A percentile compares a stretch with the other conserved stretches of the same genome.
These are phyloP conservation scores for Actinomortierella wolfii DNA, from an alignment of 371 early-diverging fungal genomes.

Conservation along the genomic window DNA sequence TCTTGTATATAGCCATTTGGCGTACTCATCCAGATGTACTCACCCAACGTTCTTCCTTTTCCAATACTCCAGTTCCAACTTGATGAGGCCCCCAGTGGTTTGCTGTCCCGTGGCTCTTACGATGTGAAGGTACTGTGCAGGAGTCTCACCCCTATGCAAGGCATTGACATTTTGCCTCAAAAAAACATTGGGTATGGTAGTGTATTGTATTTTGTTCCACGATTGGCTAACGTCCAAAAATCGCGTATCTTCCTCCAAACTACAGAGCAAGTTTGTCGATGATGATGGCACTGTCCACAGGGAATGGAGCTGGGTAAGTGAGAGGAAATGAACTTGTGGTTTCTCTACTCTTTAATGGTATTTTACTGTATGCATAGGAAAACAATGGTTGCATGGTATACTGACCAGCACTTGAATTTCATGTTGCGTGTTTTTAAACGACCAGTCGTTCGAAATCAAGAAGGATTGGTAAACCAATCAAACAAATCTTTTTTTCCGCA, in stretches of 20 bases:
- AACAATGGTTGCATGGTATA: too few relatives aligned
- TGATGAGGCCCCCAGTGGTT: constrained; percentile 91
- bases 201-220: too few relatives aligned
- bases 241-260: not conserved
- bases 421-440: too few relatives aligned
- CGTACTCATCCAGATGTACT: not conserved
- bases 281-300: constrained; percentile 65
- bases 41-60: not conserved
- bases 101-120: constrained; percentile 91
- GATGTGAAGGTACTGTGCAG: constrained; percentile 60
- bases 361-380: too few relatives aligned
- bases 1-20: not conserved
- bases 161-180: too few relatives aligned
- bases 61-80: constrained; percentile 59
- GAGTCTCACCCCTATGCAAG: too few relatives aligned
- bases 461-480: constrained; percentile 73
- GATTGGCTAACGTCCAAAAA: too few relatives aligned
- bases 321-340: too few relatives aligned
- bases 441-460: constrained; percentile 67
- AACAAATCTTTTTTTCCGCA: constrained; percentile 2
- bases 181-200: too few relatives aligned
- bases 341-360: not conserved
- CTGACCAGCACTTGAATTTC: too few relatives aligned
- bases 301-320: constrained; percentile 62
- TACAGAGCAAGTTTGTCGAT: constrained; percentile 55